These are phyloP conservation scores for Porcisia deanei DNA, from an alignment of 208 protist species.

Conservation along the genomic window DNA sequence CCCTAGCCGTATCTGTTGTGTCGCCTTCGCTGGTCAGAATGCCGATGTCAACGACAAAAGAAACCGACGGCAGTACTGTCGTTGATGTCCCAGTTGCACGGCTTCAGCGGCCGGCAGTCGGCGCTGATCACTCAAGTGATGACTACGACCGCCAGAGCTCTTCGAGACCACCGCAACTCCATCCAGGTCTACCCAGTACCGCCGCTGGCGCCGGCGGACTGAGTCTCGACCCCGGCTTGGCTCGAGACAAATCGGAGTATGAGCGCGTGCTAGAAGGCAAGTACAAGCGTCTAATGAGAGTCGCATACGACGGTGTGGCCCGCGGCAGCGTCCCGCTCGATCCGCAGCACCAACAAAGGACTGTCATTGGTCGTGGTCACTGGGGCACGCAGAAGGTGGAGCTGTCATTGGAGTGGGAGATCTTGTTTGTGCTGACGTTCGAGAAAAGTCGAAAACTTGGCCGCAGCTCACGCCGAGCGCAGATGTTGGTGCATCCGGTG, in stretches of 20 bases:
- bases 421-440: slow-evolving; percentile 81
- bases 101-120: neutral
- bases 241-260: slow-evolving; percentile 26
- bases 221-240: neutral
- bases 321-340: slow-evolving; percentile 65
- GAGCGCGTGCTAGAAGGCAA: slow-evolving; percentile 50
- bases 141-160: neutral
- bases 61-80: neutral
- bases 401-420: slow-evolving; percentile 82
- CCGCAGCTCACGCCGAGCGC: slow-evolving; percentile 36
- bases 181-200: too few relatives aligned
- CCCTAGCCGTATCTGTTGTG: neutral
- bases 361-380: slow-evolving; percentile 58
- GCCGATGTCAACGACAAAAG: neutral
- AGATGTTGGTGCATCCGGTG: slow-evolving; percentile 83
- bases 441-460: slow-evolving; percentile 54
- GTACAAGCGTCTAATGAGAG: slow-evolving; percentile 62
- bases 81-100: too few relatives aligned
- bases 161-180: neutral
- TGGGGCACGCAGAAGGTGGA: slow-evolving; percentile 66
- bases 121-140: neutral
- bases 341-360: slow-evolving; percentile 45
- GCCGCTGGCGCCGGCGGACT: neutral
- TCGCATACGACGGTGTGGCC: slow-evolving; percentile 72
- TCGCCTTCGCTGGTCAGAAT: neutral